A percentile compares a stretch with the other conserved stretches of the same genome.
Evolutionary conservation across 495 filamentous ascomycete species (phyloP).

Genomic region (Aspergillus haitiensis): DNA sequence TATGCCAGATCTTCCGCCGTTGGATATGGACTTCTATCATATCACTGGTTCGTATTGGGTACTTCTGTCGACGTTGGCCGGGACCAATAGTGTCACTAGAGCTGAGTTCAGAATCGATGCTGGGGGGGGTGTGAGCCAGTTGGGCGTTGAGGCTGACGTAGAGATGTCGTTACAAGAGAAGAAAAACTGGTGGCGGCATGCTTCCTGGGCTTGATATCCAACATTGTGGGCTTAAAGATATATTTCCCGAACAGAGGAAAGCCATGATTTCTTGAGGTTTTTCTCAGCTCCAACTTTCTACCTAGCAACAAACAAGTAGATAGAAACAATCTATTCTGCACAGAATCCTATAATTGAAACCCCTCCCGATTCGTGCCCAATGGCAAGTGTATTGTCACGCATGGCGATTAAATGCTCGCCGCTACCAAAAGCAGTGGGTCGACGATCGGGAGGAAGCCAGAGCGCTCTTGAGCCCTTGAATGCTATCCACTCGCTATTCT

Average conservation of each 20-base stretch:
- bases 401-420: too few relatives aligned
- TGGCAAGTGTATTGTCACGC: too few relatives aligned
- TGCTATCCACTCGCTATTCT: slow-evolving; percentile 2
- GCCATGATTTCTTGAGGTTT: too few relatives aligned
- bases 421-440: too few relatives aligned
- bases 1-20: background rate
- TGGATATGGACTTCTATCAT: slow-evolving; percentile 3
- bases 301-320: too few relatives aligned
- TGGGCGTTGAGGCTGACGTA: slow-evolving; percentile 6
- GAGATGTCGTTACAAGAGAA: slow-evolving; percentile 2
- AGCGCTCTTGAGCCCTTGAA: slow-evolving; percentile 2
- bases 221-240: too few relatives aligned
- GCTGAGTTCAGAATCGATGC: slow-evolving; percentile 4
- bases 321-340: too few relatives aligned
- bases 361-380: too few relatives aligned
- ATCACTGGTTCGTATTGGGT: slow-evolving; percentile 7
- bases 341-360: too few relatives aligned
- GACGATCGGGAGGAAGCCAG: slow-evolving; percentile 4
- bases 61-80: background rate
- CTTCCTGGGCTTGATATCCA: too few relatives aligned
- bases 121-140: background rate
- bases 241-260: too few relatives aligned
- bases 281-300: too few relatives aligned
- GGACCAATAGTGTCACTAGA: background rate
- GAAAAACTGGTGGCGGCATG: slow-evolving; percentile 8